Conservation (phyloP, 108 stramenopile species). For the Nitzschia inconspicua region DNA sequence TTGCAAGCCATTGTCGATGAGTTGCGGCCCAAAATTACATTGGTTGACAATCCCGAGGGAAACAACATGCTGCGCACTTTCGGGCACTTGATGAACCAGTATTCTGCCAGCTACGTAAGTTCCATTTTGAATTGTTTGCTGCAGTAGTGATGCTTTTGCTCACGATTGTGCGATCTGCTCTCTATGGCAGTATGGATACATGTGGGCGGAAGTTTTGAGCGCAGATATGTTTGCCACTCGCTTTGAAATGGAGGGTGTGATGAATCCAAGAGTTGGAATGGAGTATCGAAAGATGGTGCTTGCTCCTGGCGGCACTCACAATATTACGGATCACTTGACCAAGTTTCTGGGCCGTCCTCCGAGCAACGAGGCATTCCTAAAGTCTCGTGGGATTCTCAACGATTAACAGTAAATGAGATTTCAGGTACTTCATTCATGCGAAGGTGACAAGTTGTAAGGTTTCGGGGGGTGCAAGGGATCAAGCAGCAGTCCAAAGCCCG, state of each 20-base stretch:
- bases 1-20: constrained; percentile 36
- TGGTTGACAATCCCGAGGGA: constrained; percentile 35
- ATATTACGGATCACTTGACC: constrained; percentile 40
- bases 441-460: too few relatives aligned
- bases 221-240: constrained; percentile 42
- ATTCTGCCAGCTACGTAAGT: constrained; percentile 31
- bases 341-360: constrained; percentile 38
- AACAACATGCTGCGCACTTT: constrained; percentile 41
- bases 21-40: constrained; percentile 30
- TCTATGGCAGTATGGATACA: constrained; percentile 52
- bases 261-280: constrained; percentile 38
- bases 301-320: constrained; percentile 38
- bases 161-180: too few relatives aligned
- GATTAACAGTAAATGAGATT: background rate
- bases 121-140: too few relatives aligned
- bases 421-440: too few relatives aligned
- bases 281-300: constrained; percentile 42
- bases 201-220: constrained; percentile 44
- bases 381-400: constrained; percentile 15
- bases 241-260: constrained; percentile 33
- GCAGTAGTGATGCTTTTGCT: too few relatives aligned
- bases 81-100: constrained; percentile 52
- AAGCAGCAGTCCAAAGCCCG: too few relatives aligned
- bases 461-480: too few relatives aligned
- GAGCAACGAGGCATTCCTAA: constrained; percentile 36